These are phyloP conservation scores for Phytophthora pisi DNA, from an alignment of 352 stramenopile species.

Conservation along the genomic window DNA sequence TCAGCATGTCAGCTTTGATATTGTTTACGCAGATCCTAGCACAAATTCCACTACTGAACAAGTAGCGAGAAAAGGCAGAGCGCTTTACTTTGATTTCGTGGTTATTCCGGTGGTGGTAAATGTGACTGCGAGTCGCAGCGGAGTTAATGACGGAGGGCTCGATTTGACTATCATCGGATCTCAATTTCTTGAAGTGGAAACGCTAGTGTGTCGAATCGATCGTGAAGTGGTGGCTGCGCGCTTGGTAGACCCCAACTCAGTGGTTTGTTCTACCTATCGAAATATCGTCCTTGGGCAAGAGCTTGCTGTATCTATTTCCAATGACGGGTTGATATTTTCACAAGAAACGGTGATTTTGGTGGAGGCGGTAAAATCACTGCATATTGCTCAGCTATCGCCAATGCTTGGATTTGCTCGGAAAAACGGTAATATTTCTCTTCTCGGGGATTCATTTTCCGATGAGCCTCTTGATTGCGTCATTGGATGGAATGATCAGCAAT, in stretches of 20 bases:
- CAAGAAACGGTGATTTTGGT: conserved; percentile 3
- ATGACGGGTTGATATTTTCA: conserved; percentile 43
- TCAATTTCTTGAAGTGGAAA: conserved; percentile 16
- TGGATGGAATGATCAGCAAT: conserved; percentile 38
- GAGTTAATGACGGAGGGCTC: background rate
- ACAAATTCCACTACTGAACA: background rate
- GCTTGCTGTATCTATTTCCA: conserved; percentile 39
- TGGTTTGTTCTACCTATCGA: conserved; percentile 17
- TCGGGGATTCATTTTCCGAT: conserved; percentile 22
- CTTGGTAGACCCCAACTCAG: conserved; percentile 10
- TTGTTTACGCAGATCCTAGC: conserved; percentile 19
- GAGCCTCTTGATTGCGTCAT: conserved; percentile 39
- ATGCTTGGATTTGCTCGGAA: conserved; percentile 26
- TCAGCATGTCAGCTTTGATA: conserved; percentile 21
- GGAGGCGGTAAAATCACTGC: conserved; percentile 3
- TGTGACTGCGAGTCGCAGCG: conserved; percentile 12
- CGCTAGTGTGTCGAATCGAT: conserved; percentile 26
- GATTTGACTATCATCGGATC: conserved; percentile 23
- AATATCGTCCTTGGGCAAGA: conserved; percentile 1
- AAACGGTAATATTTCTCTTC: conserved; percentile 26
- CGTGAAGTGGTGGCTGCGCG: conserved; percentile 11
- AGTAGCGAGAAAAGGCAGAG: conserved; percentile 12
- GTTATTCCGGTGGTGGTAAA: conserved; percentile 29
- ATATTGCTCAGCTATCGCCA: conserved; percentile 31
- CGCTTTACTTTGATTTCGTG: conserved; percentile 32